Percentiles rank a stretch among this genome's conserved stretches.
Conservation (phyloP, 805 yeast genomes). For the Wickerhamomyces subpelliculosus region DNA sequence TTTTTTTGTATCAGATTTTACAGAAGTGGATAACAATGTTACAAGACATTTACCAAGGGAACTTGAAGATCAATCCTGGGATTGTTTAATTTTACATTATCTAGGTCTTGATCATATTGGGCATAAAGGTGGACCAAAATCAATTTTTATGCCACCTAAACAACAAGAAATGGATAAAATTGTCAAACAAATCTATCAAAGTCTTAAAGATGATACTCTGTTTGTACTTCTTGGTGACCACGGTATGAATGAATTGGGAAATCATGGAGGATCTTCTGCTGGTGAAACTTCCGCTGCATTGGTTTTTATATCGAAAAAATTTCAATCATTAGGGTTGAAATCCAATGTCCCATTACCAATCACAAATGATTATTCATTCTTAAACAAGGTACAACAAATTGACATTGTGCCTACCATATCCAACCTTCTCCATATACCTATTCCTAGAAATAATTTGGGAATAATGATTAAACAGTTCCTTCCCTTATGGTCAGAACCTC, state of each 20-base stretch:
- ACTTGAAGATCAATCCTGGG: conserved; percentile 57
- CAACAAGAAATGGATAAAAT: conserved; percentile 82
- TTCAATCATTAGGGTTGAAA: conserved; percentile 25
- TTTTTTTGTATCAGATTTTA: conserved; percentile 90
- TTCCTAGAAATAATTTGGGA: conserved; percentile 88
- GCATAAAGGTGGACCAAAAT: conserved; percentile 89
- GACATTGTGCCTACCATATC: conserved; percentile 88
- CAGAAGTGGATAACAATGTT: conserved; percentile 89
- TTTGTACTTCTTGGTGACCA: conserved; percentile 85
- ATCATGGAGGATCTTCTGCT: conserved; percentile 91
- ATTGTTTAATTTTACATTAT: conserved; percentile 80
- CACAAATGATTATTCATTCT: conserved; percentile 45
- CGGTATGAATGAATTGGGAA: conserved; percentile 94
- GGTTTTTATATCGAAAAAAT: conserved; percentile 57
- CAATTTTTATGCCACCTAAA: conserved; percentile 73
- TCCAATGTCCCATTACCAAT: conserved; percentile 17
- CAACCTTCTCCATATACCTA: conserved; percentile 69
- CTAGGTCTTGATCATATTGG: conserved; percentile 96
- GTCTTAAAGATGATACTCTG: conserved; percentile 45
- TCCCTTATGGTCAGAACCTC: conserved; percentile 36
- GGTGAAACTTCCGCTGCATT: conserved; percentile 92
- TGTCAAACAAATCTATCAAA: conserved; percentile 42
- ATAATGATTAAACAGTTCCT: conserved; percentile 54
- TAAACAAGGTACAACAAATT: conserved; percentile 54
- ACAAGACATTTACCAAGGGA: conserved; percentile 75